phyloP scores from a whole-genome alignment of 2,329 filamentous ascomycete species.

The Ascochyta lentis region DNA sequence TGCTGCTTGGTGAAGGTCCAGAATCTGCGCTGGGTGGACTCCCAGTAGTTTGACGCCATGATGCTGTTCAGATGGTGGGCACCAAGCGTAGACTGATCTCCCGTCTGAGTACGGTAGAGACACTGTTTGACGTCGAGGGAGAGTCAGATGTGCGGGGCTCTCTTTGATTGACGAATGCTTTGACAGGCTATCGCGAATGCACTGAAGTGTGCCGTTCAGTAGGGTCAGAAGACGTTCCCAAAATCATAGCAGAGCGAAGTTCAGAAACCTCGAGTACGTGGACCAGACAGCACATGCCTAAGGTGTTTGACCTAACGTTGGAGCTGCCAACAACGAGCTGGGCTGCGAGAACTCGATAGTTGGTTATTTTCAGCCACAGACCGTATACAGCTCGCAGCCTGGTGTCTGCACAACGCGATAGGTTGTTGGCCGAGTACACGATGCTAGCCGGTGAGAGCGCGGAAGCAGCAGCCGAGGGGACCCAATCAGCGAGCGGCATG shows the following conservation, averaged over 20 bases:
- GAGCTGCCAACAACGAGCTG: not conserved
- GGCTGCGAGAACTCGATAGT: not conserved
- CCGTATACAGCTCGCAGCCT: not conserved
- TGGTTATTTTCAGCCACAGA: not conserved
- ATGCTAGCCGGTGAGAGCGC: constrained; percentile 4
- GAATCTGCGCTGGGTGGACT: constrained; percentile 85
- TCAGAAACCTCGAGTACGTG: not conserved
- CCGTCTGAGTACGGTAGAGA: not conserved
- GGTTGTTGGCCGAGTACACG: not conserved
- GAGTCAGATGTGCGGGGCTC: not conserved
- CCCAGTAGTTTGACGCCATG: constrained; percentile 98
- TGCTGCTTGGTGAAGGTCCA: constrained; percentile 91
- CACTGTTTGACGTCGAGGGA: not conserved
- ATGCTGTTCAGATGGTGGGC: not conserved
- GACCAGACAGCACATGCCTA: not conserved
- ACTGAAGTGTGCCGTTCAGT: not conserved
- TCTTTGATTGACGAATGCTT: not conserved
- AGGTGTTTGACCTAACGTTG: not conserved
- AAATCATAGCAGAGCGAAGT: not conserved
- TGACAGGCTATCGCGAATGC: not conserved
- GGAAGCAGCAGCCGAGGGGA: constrained; percentile 2
- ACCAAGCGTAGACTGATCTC: not conserved
- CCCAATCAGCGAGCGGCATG: constrained; percentile 27
- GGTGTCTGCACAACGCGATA: not conserved
- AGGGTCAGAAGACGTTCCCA: not conserved